These are phyloP conservation scores for Coemansia sp. DNA, from an alignment of 192 early-diverging fungal genomes.

Conservation along the genomic window DNA sequence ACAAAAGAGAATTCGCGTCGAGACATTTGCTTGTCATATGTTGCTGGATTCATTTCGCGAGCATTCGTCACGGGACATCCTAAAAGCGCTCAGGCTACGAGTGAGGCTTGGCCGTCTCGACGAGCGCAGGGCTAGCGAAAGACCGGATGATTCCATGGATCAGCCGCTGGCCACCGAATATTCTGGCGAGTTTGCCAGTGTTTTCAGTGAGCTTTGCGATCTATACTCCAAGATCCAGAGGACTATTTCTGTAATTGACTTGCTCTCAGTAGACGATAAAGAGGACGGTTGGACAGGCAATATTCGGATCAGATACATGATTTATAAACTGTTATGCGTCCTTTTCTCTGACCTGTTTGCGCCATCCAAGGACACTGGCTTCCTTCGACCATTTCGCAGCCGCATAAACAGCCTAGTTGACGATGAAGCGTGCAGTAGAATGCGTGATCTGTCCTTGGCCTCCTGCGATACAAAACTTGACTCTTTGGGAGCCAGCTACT, in stretches of 20 bases:
- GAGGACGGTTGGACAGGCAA: slow-evolving; percentile 21
- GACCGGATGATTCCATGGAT: not conserved
- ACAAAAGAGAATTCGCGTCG: slow-evolving; percentile 3
- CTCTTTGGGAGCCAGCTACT: not conserved
- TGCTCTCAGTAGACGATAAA: slow-evolving; percentile 17
- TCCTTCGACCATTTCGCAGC: not conserved
- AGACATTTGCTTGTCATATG: slow-evolving; percentile 23
- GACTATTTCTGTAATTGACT: slow-evolving; percentile 24
- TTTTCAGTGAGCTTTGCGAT: slow-evolving; percentile 15
- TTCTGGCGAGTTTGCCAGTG: slow-evolving; percentile 11
- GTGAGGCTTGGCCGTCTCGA: slow-evolving; percentile 25
- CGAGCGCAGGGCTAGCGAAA: slow-evolving; percentile 1
- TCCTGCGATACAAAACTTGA: not conserved
- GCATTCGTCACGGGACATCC: slow-evolving; percentile 30
- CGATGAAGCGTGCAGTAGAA: not conserved
- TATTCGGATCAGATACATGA: slow-evolving; percentile 21
- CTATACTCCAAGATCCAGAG: slow-evolving; percentile 20
- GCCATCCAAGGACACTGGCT: not conserved
- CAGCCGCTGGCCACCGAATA: not conserved
- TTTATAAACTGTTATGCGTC: slow-evolving; percentile 22
- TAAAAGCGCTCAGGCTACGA: slow-evolving; percentile 26
- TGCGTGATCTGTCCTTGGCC: not conserved
- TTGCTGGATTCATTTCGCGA: slow-evolving; percentile 46
- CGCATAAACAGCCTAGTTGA: not conserved
- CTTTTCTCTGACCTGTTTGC: slow-evolving; percentile 32